phyloP scores from a whole-genome alignment of 495 filamentous ascomycete genomes.

The Penicillium chermesinum region DNA sequence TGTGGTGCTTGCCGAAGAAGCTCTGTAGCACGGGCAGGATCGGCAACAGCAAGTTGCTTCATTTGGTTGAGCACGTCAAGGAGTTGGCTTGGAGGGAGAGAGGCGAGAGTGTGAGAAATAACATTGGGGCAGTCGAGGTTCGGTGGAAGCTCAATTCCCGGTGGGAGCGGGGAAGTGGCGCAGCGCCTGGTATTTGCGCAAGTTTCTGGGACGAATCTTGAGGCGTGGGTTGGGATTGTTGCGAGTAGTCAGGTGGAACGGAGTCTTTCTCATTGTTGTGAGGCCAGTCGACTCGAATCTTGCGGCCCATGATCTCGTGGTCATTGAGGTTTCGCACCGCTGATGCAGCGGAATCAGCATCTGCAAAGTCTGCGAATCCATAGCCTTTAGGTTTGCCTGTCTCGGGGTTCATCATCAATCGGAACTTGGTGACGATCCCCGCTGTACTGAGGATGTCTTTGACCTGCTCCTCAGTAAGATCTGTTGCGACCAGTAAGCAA shows the following conservation, averaged over 20 bases:
- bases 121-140: conserved; percentile 80
- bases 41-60: conserved; percentile 76
- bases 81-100: conserved; percentile 80
- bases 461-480: conserved; percentile 91
- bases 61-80: conserved; percentile 93
- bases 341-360: conserved; percentile 85
- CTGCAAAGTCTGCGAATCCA: conserved; percentile 90
- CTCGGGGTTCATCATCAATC: conserved; percentile 91
- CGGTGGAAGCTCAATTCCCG: conserved; percentile 74
- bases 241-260: conserved; percentile 47
- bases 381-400: conserved; percentile 95
- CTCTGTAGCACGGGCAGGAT: conserved; percentile 80
- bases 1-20: conserved; percentile 86
- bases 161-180: conserved; percentile 72
- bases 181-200: conserved; percentile 26
- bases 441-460: conserved; percentile 82
- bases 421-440: conserved; percentile 86
- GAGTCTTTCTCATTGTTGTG: conserved; percentile 83
- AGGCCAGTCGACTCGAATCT: conserved; percentile 89
- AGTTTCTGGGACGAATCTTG: conserved; percentile 22
- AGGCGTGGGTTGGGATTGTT: conserved; percentile 24
- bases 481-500: conserved; percentile 38
- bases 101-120: conserved; percentile 81
- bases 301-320: conserved; percentile 91
- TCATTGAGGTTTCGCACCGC: conserved; percentile 96